phyloP scores from a whole-genome alignment of 1,284 basidiomycete genomes.

The Ustilago bromivora region DNA sequence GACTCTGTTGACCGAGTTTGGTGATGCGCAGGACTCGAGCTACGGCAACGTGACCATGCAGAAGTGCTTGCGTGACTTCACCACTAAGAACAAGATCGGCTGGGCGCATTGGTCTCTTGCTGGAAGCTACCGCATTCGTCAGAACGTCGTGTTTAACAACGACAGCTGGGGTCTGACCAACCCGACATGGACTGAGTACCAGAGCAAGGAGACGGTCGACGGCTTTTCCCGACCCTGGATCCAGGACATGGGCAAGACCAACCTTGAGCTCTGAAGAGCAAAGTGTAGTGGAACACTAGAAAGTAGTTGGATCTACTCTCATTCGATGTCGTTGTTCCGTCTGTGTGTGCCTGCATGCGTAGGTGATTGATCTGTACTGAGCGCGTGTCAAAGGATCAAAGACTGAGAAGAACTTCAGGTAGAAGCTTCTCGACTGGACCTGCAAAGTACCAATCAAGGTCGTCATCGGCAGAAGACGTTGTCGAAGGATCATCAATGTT shows the following conservation, averaged over 20 bases:
- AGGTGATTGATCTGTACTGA: neutral
- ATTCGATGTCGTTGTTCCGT: neutral
- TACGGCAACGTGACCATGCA: slow-evolving; percentile 39
- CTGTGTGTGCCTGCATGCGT: neutral
- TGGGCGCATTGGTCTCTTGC: slow-evolving; percentile 46
- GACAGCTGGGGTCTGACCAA: slow-evolving; percentile 46
- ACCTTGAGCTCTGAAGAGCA: slow-evolving; percentile 33
- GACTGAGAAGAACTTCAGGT: slow-evolving; percentile 19
- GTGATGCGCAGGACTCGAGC: slow-evolving; percentile 29
- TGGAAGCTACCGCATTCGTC: slow-evolving; percentile 40
- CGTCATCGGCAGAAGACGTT: neutral
- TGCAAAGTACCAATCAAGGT: slow-evolving; percentile 39
- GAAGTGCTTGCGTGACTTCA: slow-evolving; percentile 49
- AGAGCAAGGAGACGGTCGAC: slow-evolving; percentile 33
- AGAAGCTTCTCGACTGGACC: slow-evolving; percentile 39
- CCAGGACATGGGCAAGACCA: slow-evolving; percentile 41
- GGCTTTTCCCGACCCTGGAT: slow-evolving; percentile 46
- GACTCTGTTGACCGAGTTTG: slow-evolving; percentile 40
- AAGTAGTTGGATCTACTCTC: neutral
- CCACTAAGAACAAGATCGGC: slow-evolving; percentile 46
- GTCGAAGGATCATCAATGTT: slow-evolving; percentile 72
- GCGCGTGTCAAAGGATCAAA: neutral
- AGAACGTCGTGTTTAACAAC: slow-evolving; percentile 25
- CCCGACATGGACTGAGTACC: slow-evolving; percentile 19
- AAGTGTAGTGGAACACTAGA: neutral